Conservation (phyloP, 768 basidiomycete genomes). For the Paxillus rubicundulus region DNA sequence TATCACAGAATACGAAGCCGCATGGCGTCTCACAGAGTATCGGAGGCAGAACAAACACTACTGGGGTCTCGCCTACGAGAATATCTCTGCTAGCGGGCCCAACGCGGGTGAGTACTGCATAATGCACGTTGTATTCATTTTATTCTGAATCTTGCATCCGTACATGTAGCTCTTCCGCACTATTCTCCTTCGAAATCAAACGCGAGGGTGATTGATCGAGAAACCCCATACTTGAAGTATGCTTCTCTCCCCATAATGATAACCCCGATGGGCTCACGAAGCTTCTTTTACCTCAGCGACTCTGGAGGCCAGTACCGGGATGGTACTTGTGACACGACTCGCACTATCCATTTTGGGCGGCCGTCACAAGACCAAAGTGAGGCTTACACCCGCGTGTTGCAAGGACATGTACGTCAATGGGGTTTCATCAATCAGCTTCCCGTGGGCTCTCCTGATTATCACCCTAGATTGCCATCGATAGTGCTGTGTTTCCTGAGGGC, state of each 20-base stretch:
- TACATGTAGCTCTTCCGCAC: conserved; percentile 74
- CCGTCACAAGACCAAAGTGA: conserved; percentile 83
- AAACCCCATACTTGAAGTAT: conserved; percentile 87
- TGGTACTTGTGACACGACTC: conserved; percentile 84
- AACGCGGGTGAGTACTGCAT: conserved; percentile 61
- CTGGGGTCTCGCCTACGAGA: conserved; percentile 85
- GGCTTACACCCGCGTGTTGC: conserved; percentile 91
- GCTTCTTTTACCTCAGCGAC: conserved; percentile 53
- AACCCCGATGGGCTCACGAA: conserved; percentile 13
- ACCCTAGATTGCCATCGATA: conserved; percentile 83
- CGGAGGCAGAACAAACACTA: conserved; percentile 69
- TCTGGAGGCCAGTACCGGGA: conserved; percentile 89
- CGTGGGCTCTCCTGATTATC: conserved; percentile 16
- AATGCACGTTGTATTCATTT: background rate
- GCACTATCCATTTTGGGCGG: conserved; percentile 84
- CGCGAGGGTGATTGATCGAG: conserved; percentile 71
- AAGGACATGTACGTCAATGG: conserved; percentile 79
- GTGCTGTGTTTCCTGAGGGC: conserved; percentile 86
- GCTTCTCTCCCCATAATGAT: conserved; percentile 25
- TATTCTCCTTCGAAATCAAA: conserved; percentile 73
- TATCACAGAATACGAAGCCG: conserved; percentile 92
- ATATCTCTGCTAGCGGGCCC: conserved; percentile 83
- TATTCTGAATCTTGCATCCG: background rate
- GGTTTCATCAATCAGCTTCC: conserved; percentile 16
- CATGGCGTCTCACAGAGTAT: conserved; percentile 76